A percentile compares a stretch with the other conserved stretches of the same genome.
phyloP scores from a whole-genome alignment of 2,329 filamentous ascomycete genomes.

The Calonectria henricotiae region DNA sequence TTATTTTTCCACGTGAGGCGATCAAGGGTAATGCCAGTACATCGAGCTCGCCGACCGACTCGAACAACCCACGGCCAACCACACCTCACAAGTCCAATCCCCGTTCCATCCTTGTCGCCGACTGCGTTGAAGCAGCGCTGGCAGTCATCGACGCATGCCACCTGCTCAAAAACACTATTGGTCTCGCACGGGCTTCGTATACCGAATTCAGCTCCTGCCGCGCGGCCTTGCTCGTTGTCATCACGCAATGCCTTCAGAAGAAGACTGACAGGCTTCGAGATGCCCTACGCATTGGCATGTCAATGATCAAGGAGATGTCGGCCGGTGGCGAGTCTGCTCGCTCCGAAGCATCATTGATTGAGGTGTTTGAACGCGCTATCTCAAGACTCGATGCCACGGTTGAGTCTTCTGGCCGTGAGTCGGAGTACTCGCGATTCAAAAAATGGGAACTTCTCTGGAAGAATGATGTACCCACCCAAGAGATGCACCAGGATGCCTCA shows the following conservation, averaged over 20 bases:
- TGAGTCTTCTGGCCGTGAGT: slow-evolving; percentile 60
- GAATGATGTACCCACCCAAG: slow-evolving; percentile 56
- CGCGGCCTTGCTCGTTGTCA: slow-evolving; percentile 67
- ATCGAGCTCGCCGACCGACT: slow-evolving; percentile 54
- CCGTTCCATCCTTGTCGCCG: slow-evolving; percentile 63
- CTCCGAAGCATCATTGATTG: slow-evolving; percentile 70
- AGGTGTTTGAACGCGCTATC: slow-evolving; percentile 67
- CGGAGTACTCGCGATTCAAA: slow-evolving; percentile 68
- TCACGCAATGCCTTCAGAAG: slow-evolving; percentile 59
- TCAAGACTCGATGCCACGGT: slow-evolving; percentile 64
- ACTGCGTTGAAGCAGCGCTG: slow-evolving; percentile 69
- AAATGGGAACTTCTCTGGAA: slow-evolving; percentile 68
- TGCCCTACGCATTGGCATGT: slow-evolving; percentile 66
- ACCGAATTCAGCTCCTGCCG: slow-evolving; percentile 72
- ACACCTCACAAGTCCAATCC: slow-evolving; percentile 54
- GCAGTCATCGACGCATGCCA: slow-evolving; percentile 68
- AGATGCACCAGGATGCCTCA: slow-evolving; percentile 50
- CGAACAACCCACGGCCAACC: slow-evolving; percentile 50
- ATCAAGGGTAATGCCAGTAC: slow-evolving; percentile 52
- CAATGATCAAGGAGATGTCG: slow-evolving; percentile 69
- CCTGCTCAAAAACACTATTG: slow-evolving; percentile 66
- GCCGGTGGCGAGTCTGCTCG: slow-evolving; percentile 68
- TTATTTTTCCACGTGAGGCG: slow-evolving; percentile 62
- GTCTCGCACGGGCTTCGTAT: slow-evolving; percentile 70
- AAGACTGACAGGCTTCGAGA: slow-evolving; percentile 62